These are phyloP conservation scores for Penicillium cinerascens DNA, from an alignment of 495 filamentous ascomycete genomes.

Conservation along the genomic window DNA sequence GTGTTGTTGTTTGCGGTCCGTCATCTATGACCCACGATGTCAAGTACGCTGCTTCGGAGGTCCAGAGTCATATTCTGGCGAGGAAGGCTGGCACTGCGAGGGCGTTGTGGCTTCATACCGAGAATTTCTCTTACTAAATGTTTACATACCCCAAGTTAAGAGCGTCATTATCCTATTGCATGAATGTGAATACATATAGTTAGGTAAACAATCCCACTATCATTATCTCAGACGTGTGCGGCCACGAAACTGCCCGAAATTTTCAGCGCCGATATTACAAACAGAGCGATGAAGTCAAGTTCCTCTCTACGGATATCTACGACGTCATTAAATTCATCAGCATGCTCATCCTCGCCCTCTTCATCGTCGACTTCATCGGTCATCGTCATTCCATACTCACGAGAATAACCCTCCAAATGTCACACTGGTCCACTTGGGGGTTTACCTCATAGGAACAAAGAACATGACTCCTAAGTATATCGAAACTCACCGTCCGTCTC, in stretches of 20 bases:
- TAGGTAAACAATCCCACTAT: no score
- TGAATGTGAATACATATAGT: no score
- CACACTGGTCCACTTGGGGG: constrained; percentile 18
- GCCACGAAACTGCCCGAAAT: no score
- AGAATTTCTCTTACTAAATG: constrained; percentile 21
- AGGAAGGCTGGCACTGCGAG: constrained; percentile 8
- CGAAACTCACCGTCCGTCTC: constrained; percentile 5
- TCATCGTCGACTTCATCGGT: constrained; percentile 63
- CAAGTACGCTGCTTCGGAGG: constrained; percentile 9
- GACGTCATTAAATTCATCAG: constrained; percentile 44
- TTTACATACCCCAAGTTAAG: background rate
- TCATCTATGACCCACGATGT: constrained; percentile 22
- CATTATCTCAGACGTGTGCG: no score
- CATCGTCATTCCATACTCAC: constrained; percentile 48
- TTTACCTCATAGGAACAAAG: constrained; percentile 14
- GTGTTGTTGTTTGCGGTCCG: constrained; percentile 19
- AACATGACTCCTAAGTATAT: constrained; percentile 11
- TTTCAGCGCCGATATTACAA: no score
- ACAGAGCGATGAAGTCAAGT: constrained; percentile 30
- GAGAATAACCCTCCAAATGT: constrained; percentile 21
- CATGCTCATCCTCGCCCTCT: constrained; percentile 56
- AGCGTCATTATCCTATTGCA: no score
- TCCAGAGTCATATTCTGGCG: constrained; percentile 13
- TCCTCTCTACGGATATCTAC: constrained; percentile 44
- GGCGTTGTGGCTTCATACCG: constrained; percentile 22